Evolutionary conservation across 2,329 filamentous ascomycete species (phyloP).

Genomic region (Sporothrix protearum): DNA sequence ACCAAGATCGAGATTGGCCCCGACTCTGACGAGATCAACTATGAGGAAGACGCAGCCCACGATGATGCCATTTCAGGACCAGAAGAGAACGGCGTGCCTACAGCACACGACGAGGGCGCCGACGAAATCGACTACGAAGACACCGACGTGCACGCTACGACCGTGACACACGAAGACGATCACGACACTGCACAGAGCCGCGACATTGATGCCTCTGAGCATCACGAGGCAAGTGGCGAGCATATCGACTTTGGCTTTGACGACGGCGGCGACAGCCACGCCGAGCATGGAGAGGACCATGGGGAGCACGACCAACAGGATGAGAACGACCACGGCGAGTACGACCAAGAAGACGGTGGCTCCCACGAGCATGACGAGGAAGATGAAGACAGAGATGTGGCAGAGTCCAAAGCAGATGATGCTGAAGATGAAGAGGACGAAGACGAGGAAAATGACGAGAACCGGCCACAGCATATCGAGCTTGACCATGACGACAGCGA

Average conservation of each 20-base stretch:
- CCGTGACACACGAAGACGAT: conserved; percentile 14
- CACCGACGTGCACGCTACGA: conserved; percentile 24
- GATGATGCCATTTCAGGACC: background rate
- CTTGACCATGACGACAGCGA: conserved; percentile 15
- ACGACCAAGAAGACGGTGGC: conserved; percentile 17
- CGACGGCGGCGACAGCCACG: background rate
- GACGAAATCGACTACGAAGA: conserved; percentile 42
- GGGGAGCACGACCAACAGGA: conserved; percentile 5
- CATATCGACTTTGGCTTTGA: background rate
- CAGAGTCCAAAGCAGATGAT: conserved; percentile 25
- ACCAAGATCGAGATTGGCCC: conserved; percentile 18
- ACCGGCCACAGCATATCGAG: background rate
- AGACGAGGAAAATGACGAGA: conserved; percentile 17
- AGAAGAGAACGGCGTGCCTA: conserved; percentile 6
- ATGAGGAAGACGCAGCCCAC: conserved; percentile 25
- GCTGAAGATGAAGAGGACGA: conserved; percentile 4
- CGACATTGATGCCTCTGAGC: background rate
- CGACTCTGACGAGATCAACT: conserved; percentile 28
- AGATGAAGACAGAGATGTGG: conserved; percentile 3
- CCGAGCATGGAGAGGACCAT: conserved; percentile 5
- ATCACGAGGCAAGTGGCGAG: background rate
- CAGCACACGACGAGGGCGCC: conserved; percentile 29
- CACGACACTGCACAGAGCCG: background rate
- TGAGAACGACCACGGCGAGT: conserved; percentile 5
- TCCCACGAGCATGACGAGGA: conserved; percentile 2